Evolutionary conservation across 1,284 basidiomycete genomes (phyloP), one percentile per base, ranked within the genome.

Genomic region (Boletus semigastroideus): DNA sequence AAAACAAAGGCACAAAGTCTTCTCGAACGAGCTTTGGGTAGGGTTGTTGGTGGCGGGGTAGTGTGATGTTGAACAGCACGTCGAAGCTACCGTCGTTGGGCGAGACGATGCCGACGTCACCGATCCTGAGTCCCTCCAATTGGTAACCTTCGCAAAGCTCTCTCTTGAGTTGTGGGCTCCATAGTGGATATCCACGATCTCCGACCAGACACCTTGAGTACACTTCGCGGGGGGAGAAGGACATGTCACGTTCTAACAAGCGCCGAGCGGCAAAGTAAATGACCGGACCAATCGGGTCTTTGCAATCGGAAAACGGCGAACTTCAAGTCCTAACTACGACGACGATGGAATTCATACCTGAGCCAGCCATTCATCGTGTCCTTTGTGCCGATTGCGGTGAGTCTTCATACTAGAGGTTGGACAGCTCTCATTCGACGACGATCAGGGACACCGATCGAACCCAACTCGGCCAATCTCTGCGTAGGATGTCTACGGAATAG

Each of bases 381-480:
- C 79, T 92, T 11, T 92, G 89, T 58, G 90, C 90, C 7, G 89
- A 92, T 71, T 92, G 90, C 62, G 89, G 90, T 83, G 73, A 65
- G 77, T 64, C 16, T 43, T 45, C 17, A 38, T 9, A n/a, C 30
- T 27, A n/a, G 10, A 4, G n/a, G 25, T 49, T 38, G 54, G 44
- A 25, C 42, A n/a, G 41, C 49, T 34, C 38, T 57, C 38, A 50
- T 50, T 44, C 12, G 2, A 34, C 25, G 34, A 41, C 33, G 27
- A 62, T 54, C 55, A 88, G 94, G 94, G 54, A 91, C 86, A n/a
- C 92, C 92, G 49, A 99, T 98, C 67, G 85, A 90, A 46, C 92
- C 96, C 31, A 98, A 98, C 72, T 93, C 92, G 58, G 94, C 96
- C 48, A 98, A 98, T 76, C 79, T 98, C 40, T 98, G 96, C 72